A percentile compares a stretch with the other conserved stretches of the same genome.
These are phyloP conservation scores for Colletotrichum tanaceti DNA, from an alignment of 2,329 filamentous ascomycete species.

Conservation along the genomic window DNA sequence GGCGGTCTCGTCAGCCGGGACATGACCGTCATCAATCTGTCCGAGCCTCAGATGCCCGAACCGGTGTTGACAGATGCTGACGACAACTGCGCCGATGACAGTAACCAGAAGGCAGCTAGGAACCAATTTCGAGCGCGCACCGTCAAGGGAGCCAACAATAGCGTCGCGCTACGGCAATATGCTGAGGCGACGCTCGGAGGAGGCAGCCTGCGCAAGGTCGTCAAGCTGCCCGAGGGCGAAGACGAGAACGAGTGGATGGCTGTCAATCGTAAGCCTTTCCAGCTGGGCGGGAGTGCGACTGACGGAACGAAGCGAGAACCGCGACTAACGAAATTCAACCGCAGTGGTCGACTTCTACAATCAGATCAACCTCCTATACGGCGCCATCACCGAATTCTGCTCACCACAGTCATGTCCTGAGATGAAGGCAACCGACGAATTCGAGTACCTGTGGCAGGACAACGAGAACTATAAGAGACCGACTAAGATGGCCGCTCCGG, in stretches of 20 bases:
- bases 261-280: conserved; percentile 83
- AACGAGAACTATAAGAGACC: conserved; percentile 92
- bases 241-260: conserved; percentile 98
- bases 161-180: conserved; percentile 95
- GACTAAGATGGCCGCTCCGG: conserved; percentile 97
- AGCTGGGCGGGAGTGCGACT: neutral
- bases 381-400: conserved; percentile 99
- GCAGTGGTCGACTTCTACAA: conserved; percentile 99
- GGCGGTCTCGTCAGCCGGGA: conserved; percentile 39
- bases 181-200: conserved; percentile 96
- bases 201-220: conserved; percentile 93
- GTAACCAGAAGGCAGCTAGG: conserved; percentile 82
- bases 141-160: conserved; percentile 83
- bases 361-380: conserved; percentile 98
- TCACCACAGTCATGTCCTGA: conserved; percentile 96
- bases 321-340: conserved; percentile 44
- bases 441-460: conserved; percentile 99
- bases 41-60: conserved; percentile 23
- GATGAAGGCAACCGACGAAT: conserved; percentile 99
- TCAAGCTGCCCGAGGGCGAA: conserved; percentile 96
- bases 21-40: conserved; percentile 40
- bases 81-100: conserved; percentile 52
- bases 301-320: neutral
- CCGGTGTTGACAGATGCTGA: conserved; percentile 47
- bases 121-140: conserved; percentile 91